These are phyloP conservation scores for Sporisorium reilianum DNA, from an alignment of 1,284 basidiomycete species.

Conservation along the genomic window DNA sequence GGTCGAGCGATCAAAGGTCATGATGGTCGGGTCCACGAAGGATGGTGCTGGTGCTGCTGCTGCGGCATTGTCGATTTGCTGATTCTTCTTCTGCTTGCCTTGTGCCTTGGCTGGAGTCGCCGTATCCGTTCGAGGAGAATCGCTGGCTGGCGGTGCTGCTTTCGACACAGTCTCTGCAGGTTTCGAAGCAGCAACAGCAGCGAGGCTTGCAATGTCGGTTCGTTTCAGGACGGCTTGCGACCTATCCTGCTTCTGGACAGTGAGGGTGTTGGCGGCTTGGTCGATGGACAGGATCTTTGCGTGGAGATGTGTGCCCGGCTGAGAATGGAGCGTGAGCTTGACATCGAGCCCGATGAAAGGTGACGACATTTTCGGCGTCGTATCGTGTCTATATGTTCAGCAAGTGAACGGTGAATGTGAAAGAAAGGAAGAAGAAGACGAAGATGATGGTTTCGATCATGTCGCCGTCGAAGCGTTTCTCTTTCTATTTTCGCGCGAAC, in stretches of 20 bases:
- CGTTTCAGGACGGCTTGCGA: constrained; percentile 32
- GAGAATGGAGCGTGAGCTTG: constrained; percentile 44
- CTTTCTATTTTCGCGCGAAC: neutral
- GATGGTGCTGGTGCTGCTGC: constrained; percentile 8
- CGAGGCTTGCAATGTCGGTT: constrained; percentile 40
- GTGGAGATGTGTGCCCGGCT: constrained; percentile 21
- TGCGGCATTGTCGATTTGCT: constrained; percentile 5
- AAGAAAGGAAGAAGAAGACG: neutral
- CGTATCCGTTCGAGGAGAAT: constrained; percentile 7
- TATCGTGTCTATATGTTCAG: neutral
- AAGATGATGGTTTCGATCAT: neutral
- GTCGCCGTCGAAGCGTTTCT: neutral
- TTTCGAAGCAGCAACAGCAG: constrained; percentile 22
- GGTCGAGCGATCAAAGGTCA: constrained; percentile 19
- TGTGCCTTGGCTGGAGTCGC: constrained; percentile 15
- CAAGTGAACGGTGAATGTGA: neutral
- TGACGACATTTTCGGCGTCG: constrained; percentile 29
- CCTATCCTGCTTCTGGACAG: constrained; percentile 46
- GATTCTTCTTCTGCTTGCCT: constrained; percentile 19
- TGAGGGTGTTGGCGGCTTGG: constrained; percentile 42
- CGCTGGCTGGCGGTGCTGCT: neutral
- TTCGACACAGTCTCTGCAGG: constrained; percentile 6
- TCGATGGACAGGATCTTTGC: constrained; percentile 50
- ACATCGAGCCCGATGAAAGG: constrained; percentile 46
- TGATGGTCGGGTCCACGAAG: constrained; percentile 32